Evolutionary conservation across 1,284 basidiomycete species (phyloP).

Genomic region (Dichomitus squalens): DNA sequence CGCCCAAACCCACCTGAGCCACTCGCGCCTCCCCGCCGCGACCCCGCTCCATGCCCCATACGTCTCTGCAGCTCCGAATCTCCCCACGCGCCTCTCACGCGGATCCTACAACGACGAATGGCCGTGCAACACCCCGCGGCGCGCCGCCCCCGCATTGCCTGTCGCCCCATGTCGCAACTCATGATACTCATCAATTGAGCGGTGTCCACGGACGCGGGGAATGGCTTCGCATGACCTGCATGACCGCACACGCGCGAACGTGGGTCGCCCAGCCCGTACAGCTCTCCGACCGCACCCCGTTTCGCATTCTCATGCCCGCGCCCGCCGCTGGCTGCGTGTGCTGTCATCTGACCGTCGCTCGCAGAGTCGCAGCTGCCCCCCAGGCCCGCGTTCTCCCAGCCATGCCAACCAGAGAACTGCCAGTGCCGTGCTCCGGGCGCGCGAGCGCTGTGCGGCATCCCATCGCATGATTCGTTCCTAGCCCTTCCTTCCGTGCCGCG

Average conservation of each 20-base stretch:
- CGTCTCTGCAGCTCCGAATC: neutral
- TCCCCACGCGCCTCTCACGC: neutral
- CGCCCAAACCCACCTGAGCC: neutral
- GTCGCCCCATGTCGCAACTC: conserved; percentile 13
- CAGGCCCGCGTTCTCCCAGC: neutral
- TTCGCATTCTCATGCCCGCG: conserved; percentile 23
- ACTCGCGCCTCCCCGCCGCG: neutral
- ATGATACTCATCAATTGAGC: conserved; percentile 1
- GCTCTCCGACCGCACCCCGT: conserved; percentile 11
- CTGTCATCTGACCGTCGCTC: conserved; percentile 17
- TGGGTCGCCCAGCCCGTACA: too few relatives aligned
- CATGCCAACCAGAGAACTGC: conserved; percentile 1
- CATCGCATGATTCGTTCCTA: neutral
- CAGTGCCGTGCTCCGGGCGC: neutral
- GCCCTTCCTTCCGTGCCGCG: neutral
- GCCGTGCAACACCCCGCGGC: neutral
- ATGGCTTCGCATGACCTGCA: conserved; percentile 9
- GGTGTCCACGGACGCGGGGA: conserved; percentile 11
- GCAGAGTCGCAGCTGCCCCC: neutral
- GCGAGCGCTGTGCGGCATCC: too few relatives aligned
- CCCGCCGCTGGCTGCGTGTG: conserved; percentile 10
- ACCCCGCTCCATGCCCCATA: conserved; percentile 1
- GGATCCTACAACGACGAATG: neutral
- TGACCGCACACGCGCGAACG: too few relatives aligned
- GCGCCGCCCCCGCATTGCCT: conserved; percentile 13